A percentile compares a stretch with the other conserved stretches of the same genome.
Evolutionary conservation across 2,329 filamentous ascomycete species (phyloP).

Genomic region (Alternaria brassicicola): DNA sequence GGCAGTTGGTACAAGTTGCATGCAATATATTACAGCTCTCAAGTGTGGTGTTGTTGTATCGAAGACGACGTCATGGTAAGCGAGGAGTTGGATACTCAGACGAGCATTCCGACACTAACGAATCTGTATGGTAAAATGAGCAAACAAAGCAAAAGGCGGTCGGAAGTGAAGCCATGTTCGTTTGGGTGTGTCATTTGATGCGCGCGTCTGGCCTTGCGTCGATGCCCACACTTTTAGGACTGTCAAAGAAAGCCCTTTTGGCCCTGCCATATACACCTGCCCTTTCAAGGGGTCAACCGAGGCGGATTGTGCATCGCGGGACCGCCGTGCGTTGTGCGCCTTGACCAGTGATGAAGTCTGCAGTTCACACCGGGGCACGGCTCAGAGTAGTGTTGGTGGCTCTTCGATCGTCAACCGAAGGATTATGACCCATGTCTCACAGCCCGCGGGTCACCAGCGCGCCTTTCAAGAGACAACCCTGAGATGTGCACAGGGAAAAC

Average conservation of each 20-base stretch:
- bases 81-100: neutral
- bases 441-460: constrained; percentile 20
- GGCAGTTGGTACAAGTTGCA: neutral
- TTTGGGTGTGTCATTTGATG: neutral
- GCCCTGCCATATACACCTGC: constrained; percentile 5
- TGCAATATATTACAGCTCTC: neutral
- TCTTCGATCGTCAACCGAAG: constrained; percentile 21
- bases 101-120: neutral
- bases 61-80: neutral
- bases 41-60: neutral
- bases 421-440: constrained; percentile 18
- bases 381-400: constrained; percentile 18
- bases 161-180: neutral
- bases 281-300: constrained; percentile 14
- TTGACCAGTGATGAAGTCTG: constrained; percentile 12
- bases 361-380: constrained; percentile 14
- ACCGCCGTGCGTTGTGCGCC: constrained; percentile 5
- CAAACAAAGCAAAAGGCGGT: neutral
- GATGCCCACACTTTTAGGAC: neutral
- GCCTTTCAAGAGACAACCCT: neutral
- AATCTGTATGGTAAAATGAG: neutral
- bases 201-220: neutral
- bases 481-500: neutral
- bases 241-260: neutral
- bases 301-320: constrained; percentile 10